Percentiles rank a stretch among this genome's conserved stretches.
These are phyloP conservation scores for Yamadazyma friedrichii DNA, from an alignment of 1,139 yeast genomes.

Conservation along the genomic window DNA sequence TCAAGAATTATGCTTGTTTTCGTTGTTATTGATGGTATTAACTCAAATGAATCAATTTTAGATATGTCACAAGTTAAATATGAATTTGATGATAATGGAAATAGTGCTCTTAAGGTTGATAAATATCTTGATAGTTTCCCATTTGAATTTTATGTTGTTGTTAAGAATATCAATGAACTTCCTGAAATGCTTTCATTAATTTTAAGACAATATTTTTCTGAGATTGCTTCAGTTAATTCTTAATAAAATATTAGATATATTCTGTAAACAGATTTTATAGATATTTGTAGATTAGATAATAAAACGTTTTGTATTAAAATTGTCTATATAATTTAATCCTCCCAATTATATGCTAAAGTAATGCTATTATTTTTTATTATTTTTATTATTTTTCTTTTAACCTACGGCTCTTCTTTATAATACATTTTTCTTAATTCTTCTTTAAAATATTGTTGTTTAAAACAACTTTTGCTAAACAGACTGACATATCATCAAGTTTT, in stretches of 20 bases:
- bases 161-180: constrained; percentile 80
- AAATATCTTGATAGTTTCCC: constrained; percentile 93
- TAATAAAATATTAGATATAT: background rate
- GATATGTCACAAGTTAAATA: constrained; percentile 95
- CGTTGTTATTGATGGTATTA: constrained; percentile 89
- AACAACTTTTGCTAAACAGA: constrained; percentile 48
- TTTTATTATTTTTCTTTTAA: background rate
- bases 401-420: background rate
- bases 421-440: background rate
- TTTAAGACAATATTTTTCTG: constrained; percentile 87
- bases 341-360: constrained; percentile 1
- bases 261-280: constrained; percentile 1
- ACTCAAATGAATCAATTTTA: constrained; percentile 79
- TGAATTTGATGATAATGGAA: constrained; percentile 65
- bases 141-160: constrained; percentile 94
- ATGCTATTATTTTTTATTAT: background rate
- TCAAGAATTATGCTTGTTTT: constrained; percentile 93
- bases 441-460: constrained; percentile 13
- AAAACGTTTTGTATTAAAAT: constrained; percentile 1
- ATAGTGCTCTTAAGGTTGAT: constrained; percentile 70
- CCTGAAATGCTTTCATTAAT: constrained; percentile 91
- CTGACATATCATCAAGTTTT: constrained; percentile 55
- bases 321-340: background rate
- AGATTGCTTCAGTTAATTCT: constrained; percentile 33
- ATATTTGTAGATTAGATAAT: constrained; percentile 4